phyloP scores from a whole-genome alignment of 108 stramenopile genomes.

The Fistulifera solaris region DNA sequence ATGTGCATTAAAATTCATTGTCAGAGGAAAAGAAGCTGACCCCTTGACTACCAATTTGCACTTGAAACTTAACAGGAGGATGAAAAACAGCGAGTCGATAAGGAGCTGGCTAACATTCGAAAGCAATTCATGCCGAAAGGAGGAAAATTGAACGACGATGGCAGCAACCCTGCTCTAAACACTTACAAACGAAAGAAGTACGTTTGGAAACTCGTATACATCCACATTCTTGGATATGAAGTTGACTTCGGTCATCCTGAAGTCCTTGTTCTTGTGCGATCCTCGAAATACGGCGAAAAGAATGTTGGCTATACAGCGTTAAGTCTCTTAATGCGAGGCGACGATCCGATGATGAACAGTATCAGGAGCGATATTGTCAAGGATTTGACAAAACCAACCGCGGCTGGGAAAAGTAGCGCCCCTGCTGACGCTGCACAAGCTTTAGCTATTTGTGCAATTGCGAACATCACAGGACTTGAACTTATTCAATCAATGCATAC shows the following conservation, averaged over 20 bases:
- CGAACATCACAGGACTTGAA: slow-evolving; percentile 81
- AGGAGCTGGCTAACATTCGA: slow-evolving; percentile 98
- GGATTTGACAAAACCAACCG: slow-evolving; percentile 56
- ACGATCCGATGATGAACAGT: slow-evolving; percentile 82
- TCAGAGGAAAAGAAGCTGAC: not conserved
- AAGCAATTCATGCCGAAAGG: slow-evolving; percentile 88
- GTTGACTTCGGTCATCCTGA: slow-evolving; percentile 98
- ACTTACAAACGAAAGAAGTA: slow-evolving; percentile 96
- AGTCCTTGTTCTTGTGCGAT: slow-evolving; percentile 81
- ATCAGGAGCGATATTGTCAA: slow-evolving; percentile 83
- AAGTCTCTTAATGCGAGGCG: slow-evolving; percentile 78
- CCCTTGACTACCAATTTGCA: not conserved
- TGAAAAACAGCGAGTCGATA: slow-evolving; percentile 87
- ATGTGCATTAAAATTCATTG: not conserved
- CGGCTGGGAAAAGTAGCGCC: slow-evolving; percentile 46
- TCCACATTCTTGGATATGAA: slow-evolving; percentile 96
- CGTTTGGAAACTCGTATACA: slow-evolving; percentile 99
- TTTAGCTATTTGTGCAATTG: slow-evolving; percentile 73
- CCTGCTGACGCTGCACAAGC: slow-evolving; percentile 68
- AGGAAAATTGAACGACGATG: slow-evolving; percentile 59
- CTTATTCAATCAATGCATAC: slow-evolving; percentile 79
- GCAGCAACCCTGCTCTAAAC: slow-evolving; percentile 61
- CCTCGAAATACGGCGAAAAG: slow-evolving; percentile 89
- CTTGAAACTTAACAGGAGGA: slow-evolving; percentile 48
- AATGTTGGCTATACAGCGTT: slow-evolving; percentile 94